Evolutionary conservation across 768 basidiomycete species (phyloP).

Genomic region (Lactifluus piperatus): DNA sequence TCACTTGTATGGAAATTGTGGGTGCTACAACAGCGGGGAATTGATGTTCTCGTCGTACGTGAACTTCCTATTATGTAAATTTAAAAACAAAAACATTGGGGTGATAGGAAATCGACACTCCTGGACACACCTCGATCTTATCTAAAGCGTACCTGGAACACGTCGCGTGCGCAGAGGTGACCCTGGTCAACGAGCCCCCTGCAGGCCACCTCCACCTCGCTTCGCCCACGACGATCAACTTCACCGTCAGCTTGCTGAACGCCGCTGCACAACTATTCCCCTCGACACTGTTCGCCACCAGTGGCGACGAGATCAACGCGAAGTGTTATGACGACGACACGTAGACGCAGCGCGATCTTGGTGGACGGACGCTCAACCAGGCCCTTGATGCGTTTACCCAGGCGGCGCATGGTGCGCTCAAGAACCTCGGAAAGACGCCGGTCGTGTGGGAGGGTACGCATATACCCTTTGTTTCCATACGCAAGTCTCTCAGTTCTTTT

Average conservation of each 20-base stretch:
- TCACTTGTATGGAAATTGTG: too few relatives aligned
- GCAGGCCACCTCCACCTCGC: too few relatives aligned
- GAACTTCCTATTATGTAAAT: constrained; percentile 24
- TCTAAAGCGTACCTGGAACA: constrained; percentile 60
- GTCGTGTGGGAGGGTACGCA: too few relatives aligned
- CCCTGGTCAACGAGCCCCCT: constrained; percentile 77
- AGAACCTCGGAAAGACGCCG: too few relatives aligned
- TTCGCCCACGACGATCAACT: too few relatives aligned
- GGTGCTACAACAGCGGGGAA: too few relatives aligned
- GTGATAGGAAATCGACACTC: constrained; percentile 77
- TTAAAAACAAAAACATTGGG: neutral
- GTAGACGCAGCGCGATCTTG: too few relatives aligned
- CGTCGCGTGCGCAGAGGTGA: constrained; percentile 52
- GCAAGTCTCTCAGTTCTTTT: neutral
- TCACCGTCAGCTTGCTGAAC: constrained; percentile 41
- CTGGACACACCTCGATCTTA: constrained; percentile 71
- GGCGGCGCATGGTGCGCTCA: too few relatives aligned
- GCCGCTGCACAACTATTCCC: constrained; percentile 44
- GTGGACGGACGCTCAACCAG: too few relatives aligned
- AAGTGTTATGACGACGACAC: constrained; percentile 58
- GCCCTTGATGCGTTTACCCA: too few relatives aligned
- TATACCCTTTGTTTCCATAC: neutral
- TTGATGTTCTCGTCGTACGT: constrained; percentile 34
- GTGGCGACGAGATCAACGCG: constrained; percentile 74
- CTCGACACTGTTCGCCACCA: too few relatives aligned